Conservation (phyloP, 768 basidiomycete species). For the Psilocybe cyanescens region DNA sequence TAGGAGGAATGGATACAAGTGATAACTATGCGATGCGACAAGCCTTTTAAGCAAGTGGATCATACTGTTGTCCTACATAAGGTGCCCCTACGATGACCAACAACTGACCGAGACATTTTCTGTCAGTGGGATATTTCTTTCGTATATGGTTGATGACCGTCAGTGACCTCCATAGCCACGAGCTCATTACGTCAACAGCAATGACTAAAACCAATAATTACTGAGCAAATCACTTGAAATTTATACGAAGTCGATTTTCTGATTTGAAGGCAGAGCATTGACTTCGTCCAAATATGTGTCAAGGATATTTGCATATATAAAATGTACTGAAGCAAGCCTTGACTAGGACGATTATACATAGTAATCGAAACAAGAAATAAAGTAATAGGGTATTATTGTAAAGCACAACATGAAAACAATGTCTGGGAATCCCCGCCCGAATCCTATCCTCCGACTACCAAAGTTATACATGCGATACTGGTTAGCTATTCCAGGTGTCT, state of each 20-base stretch:
- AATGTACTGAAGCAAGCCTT: background rate
- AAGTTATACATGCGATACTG: background rate
- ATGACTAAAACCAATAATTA: background rate
- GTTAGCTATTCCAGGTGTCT: background rate
- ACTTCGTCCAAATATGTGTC: background rate
- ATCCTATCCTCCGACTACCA: background rate
- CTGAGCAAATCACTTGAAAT: background rate
- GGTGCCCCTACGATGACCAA: slow-evolving; percentile 1
- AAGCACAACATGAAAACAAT: background rate
- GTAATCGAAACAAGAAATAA: background rate
- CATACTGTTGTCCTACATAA: slow-evolving; percentile 10
- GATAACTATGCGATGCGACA: background rate
- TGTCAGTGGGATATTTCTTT: slow-evolving; percentile 10
- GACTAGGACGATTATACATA: background rate
- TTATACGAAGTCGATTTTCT: background rate
- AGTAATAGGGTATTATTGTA: background rate
- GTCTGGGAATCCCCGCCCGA: background rate
- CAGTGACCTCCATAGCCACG: background rate
- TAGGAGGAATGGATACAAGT: slow-evolving; percentile 5
- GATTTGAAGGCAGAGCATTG: too few species aligned
- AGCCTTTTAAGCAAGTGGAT: slow-evolving; percentile 14
- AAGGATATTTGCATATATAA: background rate
- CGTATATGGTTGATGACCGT: slow-evolving; percentile 4
- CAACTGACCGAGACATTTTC: slow-evolving; percentile 8
- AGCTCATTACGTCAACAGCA: background rate